A percentile compares a stretch with the other conserved stretches of the same genome.
phyloP scores from a whole-genome alignment of 495 filamentous ascomycete genomes.

The Aspergillus taichungensis region DNA sequence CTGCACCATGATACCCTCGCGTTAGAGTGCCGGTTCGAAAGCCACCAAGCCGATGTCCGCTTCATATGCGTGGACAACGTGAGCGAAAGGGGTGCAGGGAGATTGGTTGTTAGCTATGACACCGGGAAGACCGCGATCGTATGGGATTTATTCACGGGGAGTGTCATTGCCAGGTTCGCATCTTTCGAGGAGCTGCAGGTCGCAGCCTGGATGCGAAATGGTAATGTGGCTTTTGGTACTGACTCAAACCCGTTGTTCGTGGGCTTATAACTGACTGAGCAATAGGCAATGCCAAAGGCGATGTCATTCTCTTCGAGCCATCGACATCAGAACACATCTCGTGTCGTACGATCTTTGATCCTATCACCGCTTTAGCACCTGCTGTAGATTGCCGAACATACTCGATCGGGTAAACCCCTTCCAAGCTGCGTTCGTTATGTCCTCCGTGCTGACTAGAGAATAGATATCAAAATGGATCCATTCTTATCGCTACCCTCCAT shows the following conservation, averaged over 20 bases:
- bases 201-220: constrained; percentile 94
- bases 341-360: constrained; percentile 84
- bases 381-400: constrained; percentile 90
- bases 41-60: constrained; percentile 72
- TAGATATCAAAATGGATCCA: constrained; percentile 92
- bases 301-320: constrained; percentile 91
- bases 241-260: not conserved
- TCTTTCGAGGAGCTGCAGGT: constrained; percentile 80
- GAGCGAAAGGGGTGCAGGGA: constrained; percentile 76
- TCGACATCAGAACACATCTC: constrained; percentile 89
- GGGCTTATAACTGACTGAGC: constrained; percentile 1
- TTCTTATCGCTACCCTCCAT: constrained; percentile 79
- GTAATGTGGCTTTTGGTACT: constrained; percentile 89
- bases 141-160: constrained; percentile 91
- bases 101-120: constrained; percentile 90
- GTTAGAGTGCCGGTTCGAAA: constrained; percentile 78
- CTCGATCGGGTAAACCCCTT: constrained; percentile 73
- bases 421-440: not conserved
- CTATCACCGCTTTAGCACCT: constrained; percentile 85
- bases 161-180: constrained; percentile 80
- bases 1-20: constrained; percentile 86
- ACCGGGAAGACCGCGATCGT: constrained; percentile 85
- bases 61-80: constrained; percentile 86
- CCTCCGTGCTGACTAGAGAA: not conserved
- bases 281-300: constrained; percentile 79